Base-by-base conservation (phyloP, 2,329 filamentous ascomycete species). In the Colletotrichum truncatum region DNA sequence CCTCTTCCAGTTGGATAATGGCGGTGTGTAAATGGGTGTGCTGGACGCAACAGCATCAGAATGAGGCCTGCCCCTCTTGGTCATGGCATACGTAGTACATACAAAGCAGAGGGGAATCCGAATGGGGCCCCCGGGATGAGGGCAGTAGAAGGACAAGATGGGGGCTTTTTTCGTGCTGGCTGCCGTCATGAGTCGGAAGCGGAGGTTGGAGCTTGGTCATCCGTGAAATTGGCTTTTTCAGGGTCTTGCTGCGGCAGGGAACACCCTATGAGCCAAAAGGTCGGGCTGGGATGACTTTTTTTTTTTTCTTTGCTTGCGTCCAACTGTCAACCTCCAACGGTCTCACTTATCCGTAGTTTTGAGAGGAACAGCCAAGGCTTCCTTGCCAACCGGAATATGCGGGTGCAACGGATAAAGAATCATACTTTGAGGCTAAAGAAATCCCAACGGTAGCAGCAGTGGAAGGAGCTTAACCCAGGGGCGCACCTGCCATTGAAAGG, bases 231-330 rank as follows among this genome's bases (percentile, higher is more conserved):
- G 41, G 26, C 25, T 45, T 60, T 55, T 62, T 62, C 57, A 65
- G 63, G 63, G 63, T 63, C 63, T 43, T 21, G 25, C 23, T 4
- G 16, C 16, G 36, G 43, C 63, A 65, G 52, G 63, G 63, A 65
- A 62, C 21, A 65, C 63, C 49, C 63, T 55, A 41, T 51, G 38
- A 39, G 49, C 28, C 34, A 39, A 30, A 18, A 62, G 34, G 58
- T 12, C 49, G 16, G 41, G 49, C 57, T 56, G 41, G 57, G 61
- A 60, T 43, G 54, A 23, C 46, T 18, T n/a, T 36, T 39, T 58
- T 34, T 30, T 34, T 25, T 14, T 14, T 7, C 38, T 38, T 25
- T 41, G 36, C 36, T 30, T 10, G 12, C 51, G 46, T 41, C 6
- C 18, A 9, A 52, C 30, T 51, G n/a, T n/a, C n/a, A n/a, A n/a